Evolutionary conservation across 257 asterid species (phyloP).

Genomic region (Solanum acaule): DNA sequence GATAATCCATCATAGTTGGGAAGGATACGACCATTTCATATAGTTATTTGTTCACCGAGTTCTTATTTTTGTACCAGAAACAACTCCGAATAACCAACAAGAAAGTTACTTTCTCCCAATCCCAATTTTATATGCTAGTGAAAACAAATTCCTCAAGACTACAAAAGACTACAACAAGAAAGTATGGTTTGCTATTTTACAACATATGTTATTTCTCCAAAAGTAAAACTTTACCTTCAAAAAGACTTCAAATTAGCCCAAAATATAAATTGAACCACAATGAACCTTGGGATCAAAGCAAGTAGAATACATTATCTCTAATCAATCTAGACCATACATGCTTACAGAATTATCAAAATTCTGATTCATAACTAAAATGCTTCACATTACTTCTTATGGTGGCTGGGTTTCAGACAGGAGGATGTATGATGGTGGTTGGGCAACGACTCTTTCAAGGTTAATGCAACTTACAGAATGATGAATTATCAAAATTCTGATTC

Average conservation of each 20-base stretch:
- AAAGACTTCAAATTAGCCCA: not conserved
- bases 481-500: not conserved
- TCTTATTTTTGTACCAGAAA: not conserved
- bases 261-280: not conserved
- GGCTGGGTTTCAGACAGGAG: no score
- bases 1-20: not conserved
- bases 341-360: no score
- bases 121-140: not conserved
- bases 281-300: not conserved
- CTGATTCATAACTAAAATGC: no score
- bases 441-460: not conserved
- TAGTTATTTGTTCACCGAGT: not conserved
- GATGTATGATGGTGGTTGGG: not conserved
- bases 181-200: not conserved
- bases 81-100: not conserved
- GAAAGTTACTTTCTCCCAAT: not conserved
- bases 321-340: no score
- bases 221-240: not conserved
- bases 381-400: no score
- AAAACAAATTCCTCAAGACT: not conserved
- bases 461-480: not conserved
- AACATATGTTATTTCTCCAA: not conserved
- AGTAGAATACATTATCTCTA: not conserved
- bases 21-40: not conserved
- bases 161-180: not conserved